Base-by-base conservation (phyloP, 2,329 filamentous ascomycete species). In the Calonectria henricotiae region DNA sequence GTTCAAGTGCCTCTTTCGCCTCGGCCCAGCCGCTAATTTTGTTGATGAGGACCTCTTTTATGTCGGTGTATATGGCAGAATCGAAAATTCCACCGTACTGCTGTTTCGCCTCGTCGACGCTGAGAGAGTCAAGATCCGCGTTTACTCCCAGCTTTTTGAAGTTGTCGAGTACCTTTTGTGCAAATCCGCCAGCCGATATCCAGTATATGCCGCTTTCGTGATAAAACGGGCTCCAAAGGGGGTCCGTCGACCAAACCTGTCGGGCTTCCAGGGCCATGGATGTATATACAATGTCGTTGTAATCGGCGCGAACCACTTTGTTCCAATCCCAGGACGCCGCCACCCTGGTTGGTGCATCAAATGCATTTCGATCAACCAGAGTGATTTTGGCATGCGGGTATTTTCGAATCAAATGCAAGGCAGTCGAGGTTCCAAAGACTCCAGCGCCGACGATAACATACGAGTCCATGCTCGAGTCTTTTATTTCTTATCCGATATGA, bases 311-410 rank as follows among this genome's bases (percentile, higher is more conserved):
- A 12, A 93, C 86, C 32, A 92, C 90, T 80, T 93, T 93, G 83
- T 92, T 93, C 87, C 91, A 90, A 82, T 94, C 92, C 84, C 89
- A 92, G 0, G 92, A 93, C 0, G 92, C 92, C 32, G 90, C 91
- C 25, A 86, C 82, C 3, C 83, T 82, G 60, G 78, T 81, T 0
- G 84, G 81, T 1, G 86, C 86, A 25, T 88, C 86, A 54, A 82
- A 85, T 2, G 85, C 82, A 68, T 87, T 84, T 13, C 89, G 86
- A 80, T 92, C 90, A 30, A 92, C 81, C 2, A 92, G 79, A 0
- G 86, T 89, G 65, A 92, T 83, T 2, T 81, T 82, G 1, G 86
- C 86, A 35, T 84, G 76, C 20, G 87, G 84, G 74, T 88, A 85
- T 67, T 83, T 83, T 65, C 83, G 82, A 69, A 88, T 86, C 47